Base-by-base conservation (phyloP, 768 basidiomycete genomes). In the Pleurotus cornucopiae region DNA sequence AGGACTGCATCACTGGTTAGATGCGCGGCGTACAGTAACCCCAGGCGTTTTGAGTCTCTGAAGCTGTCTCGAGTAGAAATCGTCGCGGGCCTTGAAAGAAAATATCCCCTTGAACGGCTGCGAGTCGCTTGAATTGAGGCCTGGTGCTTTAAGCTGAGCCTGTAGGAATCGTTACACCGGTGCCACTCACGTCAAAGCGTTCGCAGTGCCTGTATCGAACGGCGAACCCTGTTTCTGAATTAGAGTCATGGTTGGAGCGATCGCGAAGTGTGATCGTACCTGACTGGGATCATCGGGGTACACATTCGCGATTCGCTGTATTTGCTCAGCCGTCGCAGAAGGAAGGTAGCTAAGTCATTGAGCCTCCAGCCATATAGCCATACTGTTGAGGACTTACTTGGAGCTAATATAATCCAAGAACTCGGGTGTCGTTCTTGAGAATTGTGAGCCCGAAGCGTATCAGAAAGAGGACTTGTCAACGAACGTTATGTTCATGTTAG, bases 41-140 rank as follows among this genome's bases (percentile, higher is more conserved):
- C 66, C 67, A 75, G 0, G 62, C 64, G 1, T 65, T 60, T 57
- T 76, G 71, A 5, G 62, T 72, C 12, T 52, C 57, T 0, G 72
- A 65, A 0, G 67, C 66, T 2, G 63, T 53, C n/a, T 69, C 46
- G 16, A 75, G 59, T 56, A 75, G 67, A 53, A 67, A 71, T 13
- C 75, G 67, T 3, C 73, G 67, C 21, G 67, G 67, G 6, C 64
- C 68, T 26, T 73, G 66, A 59, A 74, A 75, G 9, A 57, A 49
- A 5, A 64, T 46, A 56, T 78, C 76, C 1, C 76, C 75, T 45
- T 66, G 66, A 12, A 74, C 55, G 0, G 73, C 71, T 1, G 74
- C 69, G 5, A 75, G 56, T 2, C 76, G 70, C 57, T 76, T 76
- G 61, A 64, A 76, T 60, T 77, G 51, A 3, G 74, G 73, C 2